Percentiles rank a stretch among this genome's conserved stretches.
phyloP scores from a whole-genome alignment of 1,284 basidiomycete genomes.

The Boletus mariae region DNA sequence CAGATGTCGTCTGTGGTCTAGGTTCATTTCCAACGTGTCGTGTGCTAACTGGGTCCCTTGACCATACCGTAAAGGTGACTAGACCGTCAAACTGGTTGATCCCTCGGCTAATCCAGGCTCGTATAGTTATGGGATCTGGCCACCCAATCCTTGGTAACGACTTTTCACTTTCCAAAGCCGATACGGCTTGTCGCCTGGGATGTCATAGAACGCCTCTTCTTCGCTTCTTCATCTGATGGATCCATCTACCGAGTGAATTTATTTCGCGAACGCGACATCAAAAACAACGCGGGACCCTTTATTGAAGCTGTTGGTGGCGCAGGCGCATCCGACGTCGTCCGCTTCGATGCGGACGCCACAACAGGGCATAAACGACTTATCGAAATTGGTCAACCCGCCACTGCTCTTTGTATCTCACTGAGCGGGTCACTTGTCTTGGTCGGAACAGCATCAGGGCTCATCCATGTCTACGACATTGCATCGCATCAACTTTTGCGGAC shows the following conservation, averaged over 20 bases:
- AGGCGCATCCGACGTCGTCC: constrained; percentile 65
- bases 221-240: constrained; percentile 73
- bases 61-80: constrained; percentile 88
- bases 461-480: constrained; percentile 82
- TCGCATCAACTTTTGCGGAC: constrained; percentile 88
- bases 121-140: constrained; percentile 77
- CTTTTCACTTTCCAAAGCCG: constrained; percentile 78
- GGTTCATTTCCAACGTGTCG: constrained; percentile 78
- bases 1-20: constrained; percentile 75
- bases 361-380: constrained; percentile 55
- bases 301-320: constrained; percentile 76
- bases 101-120: constrained; percentile 4
- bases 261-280: constrained; percentile 59
- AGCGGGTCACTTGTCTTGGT: constrained; percentile 76
- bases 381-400: constrained; percentile 61
- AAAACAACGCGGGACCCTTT: constrained; percentile 40
- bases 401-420: constrained; percentile 71
- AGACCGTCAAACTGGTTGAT: neutral
- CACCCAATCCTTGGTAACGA: constrained; percentile 75
- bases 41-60: constrained; percentile 78
- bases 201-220: constrained; percentile 81
- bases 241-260: constrained; percentile 79
- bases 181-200: constrained; percentile 76
- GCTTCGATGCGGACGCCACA: constrained; percentile 49
- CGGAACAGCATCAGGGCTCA: constrained; percentile 70